Evolutionary conservation across 768 basidiomycete genomes (phyloP).

Genomic region (Suillus paluster): DNA sequence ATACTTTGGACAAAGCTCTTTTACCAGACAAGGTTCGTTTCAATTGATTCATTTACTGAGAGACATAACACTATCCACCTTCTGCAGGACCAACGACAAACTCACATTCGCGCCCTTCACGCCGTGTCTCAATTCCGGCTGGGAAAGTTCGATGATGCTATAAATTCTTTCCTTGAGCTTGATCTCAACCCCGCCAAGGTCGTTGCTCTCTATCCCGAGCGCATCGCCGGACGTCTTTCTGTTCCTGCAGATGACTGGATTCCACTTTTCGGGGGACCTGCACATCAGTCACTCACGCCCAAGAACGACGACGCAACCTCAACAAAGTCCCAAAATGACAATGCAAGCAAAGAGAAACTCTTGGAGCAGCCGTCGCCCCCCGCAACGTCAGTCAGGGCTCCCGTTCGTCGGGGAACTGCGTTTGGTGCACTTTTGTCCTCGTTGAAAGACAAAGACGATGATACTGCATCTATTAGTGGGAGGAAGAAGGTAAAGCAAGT

Average conservation of each 20-base stretch:
- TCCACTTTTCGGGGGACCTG: constrained; percentile 80
- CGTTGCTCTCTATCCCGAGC: constrained; percentile 84
- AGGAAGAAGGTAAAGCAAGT: constrained; percentile 36
- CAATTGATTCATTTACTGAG: constrained; percentile 2
- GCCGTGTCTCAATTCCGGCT: constrained; percentile 79
- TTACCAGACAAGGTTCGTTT: constrained; percentile 67
- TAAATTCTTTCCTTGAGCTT: constrained; percentile 85
- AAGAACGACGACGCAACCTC: constrained; percentile 31
- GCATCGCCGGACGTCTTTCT: constrained; percentile 77
- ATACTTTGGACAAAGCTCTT: constrained; percentile 61
- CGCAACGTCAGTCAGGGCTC: constrained; percentile 48
- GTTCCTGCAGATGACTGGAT: constrained; percentile 78
- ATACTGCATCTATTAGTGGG: constrained; percentile 55
- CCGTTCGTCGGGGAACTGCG: constrained; percentile 47
- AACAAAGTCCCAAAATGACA: constrained; percentile 31
- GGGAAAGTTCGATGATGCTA: constrained; percentile 73
- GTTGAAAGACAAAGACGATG: constrained; percentile 59
- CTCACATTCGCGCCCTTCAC: constrained; percentile 69
- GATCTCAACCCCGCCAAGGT: constrained; percentile 95
- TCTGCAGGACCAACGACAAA: constrained; percentile 55
- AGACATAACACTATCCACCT: constrained; percentile 10
- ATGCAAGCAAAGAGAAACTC: constrained; percentile 29
- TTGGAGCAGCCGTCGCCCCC: constrained; percentile 38
- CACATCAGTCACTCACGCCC: constrained; percentile 24
- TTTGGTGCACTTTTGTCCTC: constrained; percentile 51